Evolutionary conservation across 2,329 filamentous ascomycete genomes (phyloP), one percentile per base, ranked within the genome.

Genomic region (Pseudogymnoascus sp.): DNA sequence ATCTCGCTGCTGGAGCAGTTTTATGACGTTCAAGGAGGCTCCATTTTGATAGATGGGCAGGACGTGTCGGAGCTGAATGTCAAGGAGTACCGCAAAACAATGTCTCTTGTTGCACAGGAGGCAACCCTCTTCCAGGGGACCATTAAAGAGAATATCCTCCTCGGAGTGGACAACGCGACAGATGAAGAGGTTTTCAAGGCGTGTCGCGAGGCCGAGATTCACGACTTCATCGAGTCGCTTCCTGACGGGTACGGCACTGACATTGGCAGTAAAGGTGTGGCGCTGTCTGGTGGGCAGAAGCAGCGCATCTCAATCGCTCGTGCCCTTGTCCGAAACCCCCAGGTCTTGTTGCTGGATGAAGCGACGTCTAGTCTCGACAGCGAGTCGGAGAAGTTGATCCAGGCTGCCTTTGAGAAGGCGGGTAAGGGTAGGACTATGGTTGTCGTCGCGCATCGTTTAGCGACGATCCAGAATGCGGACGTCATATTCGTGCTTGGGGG

Each of bases 391-490:
- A 78, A 82, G 42, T 71, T 82, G 3, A 80, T 87, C 1, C 83
- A 93, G 73, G 78, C 78, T 0, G 88, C 88, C 0, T 85, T 93
- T 70, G 87, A 91, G 77, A 79, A 79, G 44, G 85, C 84, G 0
- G 80, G 80, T 3, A 79, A 80, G 67, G 83, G 82, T 2, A 76
- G 82, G 7, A 86, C 90, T 1, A 90, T 89, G 65, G 79, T 95
- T 2, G 88, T 89, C 2, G 89, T 95, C 10, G 90, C 90, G 1
- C 90, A 93, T 73, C 80, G 90, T 13, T 78, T 93, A 60, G 87
- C 87, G 0, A 93, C 88, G 11, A 86, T 93, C 19, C 89, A 90
- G 73, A 88, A 92, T 68, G 88, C 89, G 1, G 87, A 93, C 72
- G 78, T 87, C n/a, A 93, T 93, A 44, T 91, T 90, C 69, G 89